A percentile compares a stretch with the other conserved stretches of the same genome.
phyloP scores from a whole-genome alignment of 2,329 filamentous ascomycete genomes.

The Penicillium paneum region DNA sequence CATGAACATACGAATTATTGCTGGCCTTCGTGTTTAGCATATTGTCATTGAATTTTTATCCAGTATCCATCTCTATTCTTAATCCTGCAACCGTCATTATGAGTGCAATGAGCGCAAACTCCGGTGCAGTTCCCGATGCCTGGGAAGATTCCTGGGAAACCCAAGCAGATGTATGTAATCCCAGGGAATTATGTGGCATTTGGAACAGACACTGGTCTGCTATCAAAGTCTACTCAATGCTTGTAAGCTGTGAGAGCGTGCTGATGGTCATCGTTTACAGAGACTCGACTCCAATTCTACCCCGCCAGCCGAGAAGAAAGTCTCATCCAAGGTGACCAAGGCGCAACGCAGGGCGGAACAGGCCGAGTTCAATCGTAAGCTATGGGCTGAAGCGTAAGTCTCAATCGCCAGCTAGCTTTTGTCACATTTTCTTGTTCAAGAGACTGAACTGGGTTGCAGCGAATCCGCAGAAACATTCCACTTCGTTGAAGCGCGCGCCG shows the following conservation, averaged over 20 bases:
- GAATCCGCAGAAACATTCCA: constrained; percentile 72
- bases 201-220: neutral
- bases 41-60: neutral
- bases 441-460: constrained; percentile 42
- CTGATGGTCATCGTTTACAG: constrained; percentile 28
- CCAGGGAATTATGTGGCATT: neutral
- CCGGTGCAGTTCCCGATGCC: constrained; percentile 64
- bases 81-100: neutral
- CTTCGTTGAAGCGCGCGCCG: constrained; percentile 66
- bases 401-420: neutral
- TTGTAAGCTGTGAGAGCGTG: neutral
- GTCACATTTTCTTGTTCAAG: neutral
- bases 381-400: constrained; percentile 82
- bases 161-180: constrained; percentile 63
- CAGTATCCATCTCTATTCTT: neutral
- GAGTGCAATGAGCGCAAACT: constrained; percentile 44
- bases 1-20: constrained; percentile 14
- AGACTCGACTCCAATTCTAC: constrained; percentile 38
- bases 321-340: constrained; percentile 60
- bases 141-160: constrained; percentile 93
- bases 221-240: neutral
- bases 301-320: constrained; percentile 45
- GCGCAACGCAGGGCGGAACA: constrained; percentile 77
- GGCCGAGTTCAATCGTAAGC: constrained; percentile 73
- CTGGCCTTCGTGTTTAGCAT: constrained; percentile 1